Evolutionary conservation across 495 filamentous ascomycete species (phyloP).

Genomic region (Amorphotheca resinae): DNA sequence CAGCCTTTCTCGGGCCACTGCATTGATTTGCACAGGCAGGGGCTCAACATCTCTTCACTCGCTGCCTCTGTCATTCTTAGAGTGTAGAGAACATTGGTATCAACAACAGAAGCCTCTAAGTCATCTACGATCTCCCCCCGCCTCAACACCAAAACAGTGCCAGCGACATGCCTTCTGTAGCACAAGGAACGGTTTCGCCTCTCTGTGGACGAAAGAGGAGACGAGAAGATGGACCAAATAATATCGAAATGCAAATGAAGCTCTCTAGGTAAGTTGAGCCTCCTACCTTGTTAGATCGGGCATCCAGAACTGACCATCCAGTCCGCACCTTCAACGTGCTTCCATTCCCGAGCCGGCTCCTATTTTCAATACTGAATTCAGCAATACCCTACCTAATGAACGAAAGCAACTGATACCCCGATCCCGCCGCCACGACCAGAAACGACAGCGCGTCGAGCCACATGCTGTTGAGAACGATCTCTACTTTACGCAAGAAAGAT

Average conservation of each 20-base stretch:
- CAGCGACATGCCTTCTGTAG: conserved; percentile 16
- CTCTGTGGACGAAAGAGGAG: conserved; percentile 10
- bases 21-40: no score
- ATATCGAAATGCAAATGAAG: conserved; percentile 9
- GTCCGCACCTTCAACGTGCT: neutral
- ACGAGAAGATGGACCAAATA: conserved; percentile 5
- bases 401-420: neutral
- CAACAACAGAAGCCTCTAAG: no score
- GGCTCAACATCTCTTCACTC: no score
- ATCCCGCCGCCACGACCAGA: neutral
- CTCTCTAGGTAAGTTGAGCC: conserved; percentile 8
- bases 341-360: neutral
- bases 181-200: conserved; percentile 7
- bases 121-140: neutral
- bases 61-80: no score
- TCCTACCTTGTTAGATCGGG: neutral
- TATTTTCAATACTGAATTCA: neutral
- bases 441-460: neutral
- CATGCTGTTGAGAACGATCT: neutral
- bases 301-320: neutral
- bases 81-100: no score
- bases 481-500: neutral
- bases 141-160: neutral
- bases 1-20: no score
- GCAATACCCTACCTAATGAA: neutral